A percentile compares a stretch with the other conserved stretches of the same genome.
These are phyloP conservation scores for Silene uniflora DNA, from an alignment of 148 eudicot genomes.

Conservation along the genomic window DNA sequence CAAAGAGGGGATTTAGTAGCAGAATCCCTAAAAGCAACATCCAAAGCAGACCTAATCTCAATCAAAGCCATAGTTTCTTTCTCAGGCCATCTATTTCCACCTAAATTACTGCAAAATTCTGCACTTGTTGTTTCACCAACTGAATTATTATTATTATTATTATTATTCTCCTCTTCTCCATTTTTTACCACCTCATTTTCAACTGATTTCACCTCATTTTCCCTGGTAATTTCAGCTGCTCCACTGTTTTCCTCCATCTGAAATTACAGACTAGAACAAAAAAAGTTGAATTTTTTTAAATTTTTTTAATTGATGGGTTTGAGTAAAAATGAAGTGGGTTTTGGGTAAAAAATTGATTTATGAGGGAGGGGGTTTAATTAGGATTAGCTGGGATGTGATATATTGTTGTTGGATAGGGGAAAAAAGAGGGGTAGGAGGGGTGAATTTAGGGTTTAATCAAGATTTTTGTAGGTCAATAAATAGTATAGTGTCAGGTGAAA, in stretches of 20 bases:
- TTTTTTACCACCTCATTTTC: slow-evolving; percentile 9
- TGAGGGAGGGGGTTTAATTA: not conserved
- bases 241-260: slow-evolving; percentile 26
- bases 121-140: not conserved
- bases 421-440: slow-evolving; percentile 16
- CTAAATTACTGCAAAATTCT: slow-evolving; percentile 25
- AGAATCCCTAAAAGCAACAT: slow-evolving; percentile 58
- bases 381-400: not conserved
- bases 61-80: slow-evolving; percentile 79
- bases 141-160: slow-evolving; percentile 16
- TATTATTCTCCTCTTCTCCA: slow-evolving; percentile 28
- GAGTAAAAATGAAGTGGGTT: slow-evolving; percentile 2
- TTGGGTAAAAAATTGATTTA: slow-evolving; percentile 11
- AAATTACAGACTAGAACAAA: slow-evolving; percentile 3
- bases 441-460: slow-evolving; percentile 27
- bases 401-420: not conserved
- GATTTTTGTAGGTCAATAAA: slow-evolving; percentile 11
- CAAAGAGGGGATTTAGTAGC: slow-evolving; percentile 64
- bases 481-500: slow-evolving; percentile 10
- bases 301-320: not conserved
- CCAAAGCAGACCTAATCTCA: slow-evolving; percentile 77
- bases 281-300: not conserved
- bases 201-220: slow-evolving; percentile 27
- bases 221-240: slow-evolving; percentile 20
- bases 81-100: slow-evolving; percentile 74